Base-by-base conservation (phyloP, 305 asterid species). In the Coffea humblotiana region DNA sequence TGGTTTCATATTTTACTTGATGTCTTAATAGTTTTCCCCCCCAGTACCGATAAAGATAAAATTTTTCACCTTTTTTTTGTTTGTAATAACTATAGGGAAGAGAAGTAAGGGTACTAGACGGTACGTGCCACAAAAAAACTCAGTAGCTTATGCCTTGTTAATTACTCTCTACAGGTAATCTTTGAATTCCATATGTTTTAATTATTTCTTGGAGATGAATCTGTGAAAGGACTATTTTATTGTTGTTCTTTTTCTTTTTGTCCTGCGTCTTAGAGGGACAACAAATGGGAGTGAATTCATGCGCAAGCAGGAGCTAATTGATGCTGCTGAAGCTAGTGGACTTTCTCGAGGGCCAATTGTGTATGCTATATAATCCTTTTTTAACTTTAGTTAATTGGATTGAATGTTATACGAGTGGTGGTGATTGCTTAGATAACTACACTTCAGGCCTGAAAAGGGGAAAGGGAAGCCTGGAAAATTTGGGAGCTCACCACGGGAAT, bases 241-340 rank as follows among this genome's bases (percentile, higher is more conserved):
- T 40, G 43, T 40, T 40, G 43, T 40, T 40, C 6, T 40, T 40
- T 40, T 40, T 40, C 72, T 32, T 32, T 15, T 12, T 16, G 45
- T 11, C 63, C 0, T 73, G 60, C 76, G 79, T 78, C 80, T 79
- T 61, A 95, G 99, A 90, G 92, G 83, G 45, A 84, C 85, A 75
- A 84, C 82, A 84, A 84, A 82, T 54, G 97, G 94, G 79, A 82
- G 77, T 23, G 93, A 88, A 65, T 95, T 85, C 89, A 95, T 95
- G 99, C 90, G 52, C 67, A 95, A 90, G 79, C 89, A 92, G 84
- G 99, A 91, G 81, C 94, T 95, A 71, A 94, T 95, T 61, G 97
- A 91, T 86, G 93, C 93, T 19, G 90, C 97, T 60, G 98, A 94
- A 86, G 88, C 94, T 71, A 95, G 98, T 85, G 99, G 99, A 80